Conservation (phyloP, 805 yeast species). For the Citeromyces matritensis region DNA sequence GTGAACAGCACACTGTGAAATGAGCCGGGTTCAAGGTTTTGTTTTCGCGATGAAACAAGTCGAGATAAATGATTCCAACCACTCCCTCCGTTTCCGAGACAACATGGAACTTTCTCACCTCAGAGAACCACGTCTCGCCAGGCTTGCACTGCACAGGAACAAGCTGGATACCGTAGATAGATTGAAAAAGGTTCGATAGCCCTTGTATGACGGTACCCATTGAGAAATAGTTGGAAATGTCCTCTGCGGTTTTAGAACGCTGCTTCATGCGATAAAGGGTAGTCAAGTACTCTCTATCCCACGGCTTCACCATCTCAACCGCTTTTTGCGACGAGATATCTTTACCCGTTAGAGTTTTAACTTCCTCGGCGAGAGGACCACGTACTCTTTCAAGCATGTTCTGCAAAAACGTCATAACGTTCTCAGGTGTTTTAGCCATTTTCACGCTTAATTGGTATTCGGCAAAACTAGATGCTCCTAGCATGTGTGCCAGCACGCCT, state of each 20-base stretch:
- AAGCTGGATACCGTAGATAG: conserved; percentile 64
- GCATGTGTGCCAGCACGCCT: conserved; percentile 52
- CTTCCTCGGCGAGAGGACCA: conserved; percentile 44
- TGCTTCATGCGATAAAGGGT: conserved; percentile 13
- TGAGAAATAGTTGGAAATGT: conserved; percentile 61
- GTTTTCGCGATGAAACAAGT: conserved; percentile 64
- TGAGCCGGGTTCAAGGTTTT: conserved; percentile 86
- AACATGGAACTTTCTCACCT: conserved; percentile 72
- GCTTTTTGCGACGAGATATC: conserved; percentile 20
- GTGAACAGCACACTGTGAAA: conserved; percentile 89
- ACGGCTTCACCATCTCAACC: conserved; percentile 46
- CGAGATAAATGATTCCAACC: conserved; percentile 78
- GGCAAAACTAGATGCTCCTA: conserved; percentile 59
- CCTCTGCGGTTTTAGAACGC: conserved; percentile 21
- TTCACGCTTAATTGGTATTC: conserved; percentile 78
- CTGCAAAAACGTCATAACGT: conserved; percentile 55
- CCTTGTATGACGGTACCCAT: conserved; percentile 82
- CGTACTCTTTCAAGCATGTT: conserved; percentile 37
- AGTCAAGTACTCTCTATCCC: conserved; percentile 73
- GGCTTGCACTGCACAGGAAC: conserved; percentile 43
- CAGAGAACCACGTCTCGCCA: conserved; percentile 84
- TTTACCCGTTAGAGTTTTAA: conserved; percentile 25
- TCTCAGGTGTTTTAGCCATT: conserved; percentile 73
- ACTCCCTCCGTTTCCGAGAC: conserved; percentile 45
- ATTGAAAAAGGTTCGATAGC: conserved; percentile 50